These are phyloP conservation scores for Melampsora americana DNA, from an alignment of 1,284 basidiomycete genomes.

Conservation along the genomic window DNA sequence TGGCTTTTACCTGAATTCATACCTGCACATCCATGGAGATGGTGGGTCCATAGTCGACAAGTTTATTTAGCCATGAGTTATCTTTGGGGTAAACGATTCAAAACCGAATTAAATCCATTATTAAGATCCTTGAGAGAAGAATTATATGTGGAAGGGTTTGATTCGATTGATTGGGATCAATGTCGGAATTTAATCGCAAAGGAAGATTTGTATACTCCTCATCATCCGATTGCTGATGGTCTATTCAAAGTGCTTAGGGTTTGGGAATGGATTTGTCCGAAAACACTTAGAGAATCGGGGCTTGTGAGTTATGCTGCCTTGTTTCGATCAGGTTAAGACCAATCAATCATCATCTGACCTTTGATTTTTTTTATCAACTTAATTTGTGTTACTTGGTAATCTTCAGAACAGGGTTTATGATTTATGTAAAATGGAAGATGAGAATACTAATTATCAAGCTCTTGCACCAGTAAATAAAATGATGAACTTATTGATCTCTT, in stretches of 20 bases:
- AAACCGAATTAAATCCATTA: conserved; percentile 74
- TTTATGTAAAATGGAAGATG: conserved; percentile 67
- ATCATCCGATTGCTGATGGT: conserved; percentile 24
- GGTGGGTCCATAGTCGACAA: conserved; percentile 97
- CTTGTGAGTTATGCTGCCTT: conserved; percentile 28
- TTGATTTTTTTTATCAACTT: conserved; percentile 64
- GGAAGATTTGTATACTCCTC: conserved; percentile 24
- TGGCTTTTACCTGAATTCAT: conserved; percentile 88
- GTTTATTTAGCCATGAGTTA: conserved; percentile 73
- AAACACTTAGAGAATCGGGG: conserved; percentile 18
- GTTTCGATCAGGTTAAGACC: too few species aligned
- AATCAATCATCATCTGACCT: conserved; percentile 72
- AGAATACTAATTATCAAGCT: conserved; percentile 86
- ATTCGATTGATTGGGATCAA: conserved; percentile 76
- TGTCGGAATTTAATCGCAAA: conserved; percentile 46
- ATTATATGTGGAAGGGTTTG: conserved; percentile 79
- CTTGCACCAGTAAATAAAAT: conserved; percentile 92
- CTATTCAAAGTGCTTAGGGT: conserved; percentile 24
- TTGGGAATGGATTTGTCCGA: conserved; percentile 35
- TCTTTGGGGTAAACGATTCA: conserved; percentile 75
- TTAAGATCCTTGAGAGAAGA: conserved; percentile 81
- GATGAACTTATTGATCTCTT: conserved; percentile 77
- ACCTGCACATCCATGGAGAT: conserved; percentile 87
- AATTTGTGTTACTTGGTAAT: not conserved
- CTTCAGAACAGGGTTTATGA: conserved; percentile 19